These are phyloP conservation scores for Vicia villosa DNA, from an alignment of 306 rosid genomes.

Conservation along the genomic window DNA sequence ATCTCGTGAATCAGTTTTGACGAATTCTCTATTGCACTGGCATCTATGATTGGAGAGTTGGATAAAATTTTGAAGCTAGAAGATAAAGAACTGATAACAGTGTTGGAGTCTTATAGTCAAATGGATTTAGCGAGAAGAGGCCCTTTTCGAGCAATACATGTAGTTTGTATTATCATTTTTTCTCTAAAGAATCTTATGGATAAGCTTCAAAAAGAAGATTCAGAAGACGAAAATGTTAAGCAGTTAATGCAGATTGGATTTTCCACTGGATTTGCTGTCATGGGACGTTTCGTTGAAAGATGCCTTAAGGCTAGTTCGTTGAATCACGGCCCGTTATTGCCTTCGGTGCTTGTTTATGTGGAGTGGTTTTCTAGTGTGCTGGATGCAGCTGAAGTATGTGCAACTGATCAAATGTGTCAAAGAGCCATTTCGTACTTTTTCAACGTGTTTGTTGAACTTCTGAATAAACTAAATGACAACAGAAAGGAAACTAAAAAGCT, in stretches of 20 bases:
- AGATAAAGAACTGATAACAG: constrained; percentile 53
- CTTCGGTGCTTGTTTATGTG: constrained; percentile 78
- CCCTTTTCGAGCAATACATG: constrained; percentile 82
- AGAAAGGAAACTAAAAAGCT: constrained; percentile 40
- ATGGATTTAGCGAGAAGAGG: constrained; percentile 76
- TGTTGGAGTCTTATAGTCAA: constrained; percentile 69
- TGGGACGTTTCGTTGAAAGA: constrained; percentile 83
- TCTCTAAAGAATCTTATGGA: constrained; percentile 52
- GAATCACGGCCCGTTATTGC: constrained; percentile 63
- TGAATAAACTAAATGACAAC: constrained; percentile 40
- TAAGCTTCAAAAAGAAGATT: constrained; percentile 37
- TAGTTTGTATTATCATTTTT: constrained; percentile 67
- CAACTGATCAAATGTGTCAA: constrained; percentile 53
- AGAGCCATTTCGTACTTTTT: constrained; percentile 71
- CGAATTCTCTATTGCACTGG: constrained; percentile 65
- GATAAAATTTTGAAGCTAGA: constrained; percentile 72
- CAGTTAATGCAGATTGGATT: constrained; percentile 65
- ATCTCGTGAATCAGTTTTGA: constrained; percentile 57
- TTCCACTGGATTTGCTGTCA: constrained; percentile 58
- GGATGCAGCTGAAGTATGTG: constrained; percentile 46
- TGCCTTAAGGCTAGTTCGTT: constrained; percentile 53
- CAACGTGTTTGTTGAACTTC: constrained; percentile 54
- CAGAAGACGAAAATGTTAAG: constrained; percentile 44
- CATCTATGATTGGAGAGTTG: constrained; percentile 59
- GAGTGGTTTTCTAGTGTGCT: constrained; percentile 70